A percentile compares a stretch with the other conserved stretches of the same genome.
phyloP scores from a whole-genome alignment of 257 asterid species.

The Plantago elongata region DNA sequence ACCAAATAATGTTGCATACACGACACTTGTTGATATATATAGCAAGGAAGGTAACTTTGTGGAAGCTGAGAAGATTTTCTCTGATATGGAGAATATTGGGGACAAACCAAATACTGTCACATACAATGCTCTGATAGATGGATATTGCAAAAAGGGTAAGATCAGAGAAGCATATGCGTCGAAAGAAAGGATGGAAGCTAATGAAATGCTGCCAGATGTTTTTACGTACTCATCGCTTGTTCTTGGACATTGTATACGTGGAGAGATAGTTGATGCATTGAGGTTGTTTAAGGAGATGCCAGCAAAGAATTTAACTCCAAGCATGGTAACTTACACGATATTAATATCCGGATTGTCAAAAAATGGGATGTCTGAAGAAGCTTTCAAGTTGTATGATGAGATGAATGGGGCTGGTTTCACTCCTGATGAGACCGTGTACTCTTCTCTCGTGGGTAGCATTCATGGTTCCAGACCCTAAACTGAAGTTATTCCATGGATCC shows the following conservation, averaged over 20 bases:
- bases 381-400: slow-evolving; percentile 68
- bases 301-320: slow-evolving; percentile 38
- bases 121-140: slow-evolving; percentile 49
- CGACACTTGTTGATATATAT: slow-evolving; percentile 54
- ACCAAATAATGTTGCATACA: slow-evolving; percentile 47
- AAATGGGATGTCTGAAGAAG: slow-evolving; percentile 78
- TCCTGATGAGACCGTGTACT: slow-evolving; percentile 63
- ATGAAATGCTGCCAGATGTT: slow-evolving; percentile 51
- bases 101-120: slow-evolving; percentile 43
- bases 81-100: slow-evolving; percentile 48
- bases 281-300: slow-evolving; percentile 57
- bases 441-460: slow-evolving; percentile 85
- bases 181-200: slow-evolving; percentile 46
- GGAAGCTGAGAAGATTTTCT: slow-evolving; percentile 40
- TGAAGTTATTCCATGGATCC: neutral
- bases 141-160: slow-evolving; percentile 52
- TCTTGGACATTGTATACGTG: slow-evolving; percentile 65
- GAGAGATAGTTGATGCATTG: slow-evolving; percentile 52
- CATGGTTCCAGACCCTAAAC: slow-evolving; percentile 29
- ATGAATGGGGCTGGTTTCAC: slow-evolving; percentile 65
- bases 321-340: slow-evolving; percentile 51
- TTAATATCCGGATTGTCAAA: slow-evolving; percentile 68
- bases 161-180: slow-evolving; percentile 36
- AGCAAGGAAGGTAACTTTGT: slow-evolving; percentile 60
- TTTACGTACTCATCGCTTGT: slow-evolving; percentile 68